Evolutionary conservation across 2,329 filamentous ascomycete species (phyloP).

Genomic region (Penicillium capsulatum): DNA sequence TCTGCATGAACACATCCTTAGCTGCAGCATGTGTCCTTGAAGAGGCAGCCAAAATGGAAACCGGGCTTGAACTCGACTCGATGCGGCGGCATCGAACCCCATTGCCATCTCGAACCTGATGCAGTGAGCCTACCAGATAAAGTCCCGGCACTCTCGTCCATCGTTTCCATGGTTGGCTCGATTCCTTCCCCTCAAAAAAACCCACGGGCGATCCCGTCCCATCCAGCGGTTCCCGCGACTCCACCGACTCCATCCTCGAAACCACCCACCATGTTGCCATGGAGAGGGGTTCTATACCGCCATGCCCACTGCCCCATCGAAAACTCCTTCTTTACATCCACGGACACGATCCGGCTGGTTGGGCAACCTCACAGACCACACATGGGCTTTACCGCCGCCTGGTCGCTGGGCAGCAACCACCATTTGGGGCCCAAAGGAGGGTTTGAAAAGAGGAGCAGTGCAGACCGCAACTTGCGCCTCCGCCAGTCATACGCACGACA

Average conservation of each 20-base stretch:
- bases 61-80: conserved; percentile 4
- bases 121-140: not conserved
- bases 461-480: conserved; percentile 27
- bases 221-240: conserved; percentile 22
- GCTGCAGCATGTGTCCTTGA: conserved; percentile 7
- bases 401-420: conserved; percentile 34
- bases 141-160: not conserved
- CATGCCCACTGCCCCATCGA: not conserved
- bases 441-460: conserved; percentile 11
- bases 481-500: conserved; percentile 1
- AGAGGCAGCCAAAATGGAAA: conserved; percentile 3
- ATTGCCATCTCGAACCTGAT: no score
- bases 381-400: conserved; percentile 32
- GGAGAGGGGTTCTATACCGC: conserved; percentile 3
- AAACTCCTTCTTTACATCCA: conserved; percentile 11
- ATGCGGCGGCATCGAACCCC: not conserved
- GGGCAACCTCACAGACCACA: conserved; percentile 25
- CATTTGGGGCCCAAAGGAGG: conserved; percentile 19
- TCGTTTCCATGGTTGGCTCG: conserved; percentile 22
- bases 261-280: conserved; percentile 20
- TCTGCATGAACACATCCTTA: conserved; percentile 21
- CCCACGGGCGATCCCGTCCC: conserved; percentile 22
- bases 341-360: conserved; percentile 18
- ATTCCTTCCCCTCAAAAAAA: conserved; percentile 1
- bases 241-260: conserved; percentile 16